A percentile compares a stretch with the other conserved stretches of the same genome.
phyloP scores from a whole-genome alignment of 1,139 yeast species.

The Taiozyma sp. region DNA sequence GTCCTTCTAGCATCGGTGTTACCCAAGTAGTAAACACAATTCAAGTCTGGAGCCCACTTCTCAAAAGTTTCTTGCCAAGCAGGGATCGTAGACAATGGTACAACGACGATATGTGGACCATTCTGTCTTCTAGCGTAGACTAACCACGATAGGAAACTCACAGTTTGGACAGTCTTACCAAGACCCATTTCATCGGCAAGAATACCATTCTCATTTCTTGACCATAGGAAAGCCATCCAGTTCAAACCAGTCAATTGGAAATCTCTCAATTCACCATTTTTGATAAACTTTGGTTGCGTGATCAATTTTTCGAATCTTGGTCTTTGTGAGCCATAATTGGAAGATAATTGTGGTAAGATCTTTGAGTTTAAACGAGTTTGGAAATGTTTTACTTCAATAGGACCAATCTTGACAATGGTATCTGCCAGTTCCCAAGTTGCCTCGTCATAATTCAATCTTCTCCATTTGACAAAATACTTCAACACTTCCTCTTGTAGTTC shows the following conservation, averaged over 20 bases:
- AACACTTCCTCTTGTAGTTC: slow-evolving; percentile 57
- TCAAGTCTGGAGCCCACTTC: slow-evolving; percentile 95
- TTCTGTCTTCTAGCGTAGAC: slow-evolving; percentile 91
- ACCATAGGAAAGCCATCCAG: slow-evolving; percentile 99
- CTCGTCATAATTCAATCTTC: slow-evolving; percentile 85
- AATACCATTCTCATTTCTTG: slow-evolving; percentile 94
- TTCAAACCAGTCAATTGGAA: slow-evolving; percentile 96
- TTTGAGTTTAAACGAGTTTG: slow-evolving; percentile 80
- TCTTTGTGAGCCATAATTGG: slow-evolving; percentile 68
- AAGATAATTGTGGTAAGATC: slow-evolving; percentile 76
- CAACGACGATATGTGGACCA: slow-evolving; percentile 96
- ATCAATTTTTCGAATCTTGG: slow-evolving; percentile 87
- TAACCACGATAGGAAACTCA: slow-evolving; percentile 89
- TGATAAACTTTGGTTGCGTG: slow-evolving; percentile 84
- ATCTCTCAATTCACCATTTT: slow-evolving; percentile 90
- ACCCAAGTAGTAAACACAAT: slow-evolving; percentile 89
- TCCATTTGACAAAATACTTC: slow-evolving; percentile 90
- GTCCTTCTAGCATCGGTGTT: slow-evolving; percentile 80
- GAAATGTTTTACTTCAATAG: slow-evolving; percentile 75
- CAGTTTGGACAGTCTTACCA: slow-evolving; percentile 97
- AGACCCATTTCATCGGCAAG: slow-evolving; percentile 99
- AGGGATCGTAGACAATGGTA: slow-evolving; percentile 92
- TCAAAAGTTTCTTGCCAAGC: slow-evolving; percentile 99
- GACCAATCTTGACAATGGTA: slow-evolving; percentile 78
- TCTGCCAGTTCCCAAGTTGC: slow-evolving; percentile 97